Evolutionary conservation across 2,329 filamentous ascomycete genomes (phyloP).

Genomic region (Fusarium sulawesiense): DNA sequence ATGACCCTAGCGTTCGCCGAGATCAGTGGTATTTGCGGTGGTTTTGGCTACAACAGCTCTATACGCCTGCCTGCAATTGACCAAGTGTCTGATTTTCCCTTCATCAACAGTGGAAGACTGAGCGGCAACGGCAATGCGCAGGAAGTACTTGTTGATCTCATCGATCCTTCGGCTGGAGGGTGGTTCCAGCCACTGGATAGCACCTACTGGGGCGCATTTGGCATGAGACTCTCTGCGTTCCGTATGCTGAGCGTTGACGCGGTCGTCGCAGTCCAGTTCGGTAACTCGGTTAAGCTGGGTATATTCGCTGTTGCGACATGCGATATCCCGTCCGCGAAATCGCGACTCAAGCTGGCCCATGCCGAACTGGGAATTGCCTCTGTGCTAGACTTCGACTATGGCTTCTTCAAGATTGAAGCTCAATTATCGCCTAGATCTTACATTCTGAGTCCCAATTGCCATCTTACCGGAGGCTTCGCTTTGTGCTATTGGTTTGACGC

Average conservation of each 20-base stretch:
- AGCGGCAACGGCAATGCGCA: background rate
- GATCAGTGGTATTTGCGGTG: slow-evolving; percentile 51
- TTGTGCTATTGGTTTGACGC: slow-evolving; percentile 54
- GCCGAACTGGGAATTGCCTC: slow-evolving; percentile 54
- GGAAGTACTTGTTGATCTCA: background rate
- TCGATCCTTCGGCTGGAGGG: background rate
- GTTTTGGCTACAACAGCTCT: slow-evolving; percentile 56
- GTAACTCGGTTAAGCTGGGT: slow-evolving; percentile 47
- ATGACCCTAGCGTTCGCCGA: slow-evolving; percentile 53
- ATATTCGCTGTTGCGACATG: slow-evolving; percentile 50
- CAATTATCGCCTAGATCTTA: slow-evolving; percentile 55
- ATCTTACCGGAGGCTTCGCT: slow-evolving; percentile 57
- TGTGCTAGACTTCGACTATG: slow-evolving; percentile 51
- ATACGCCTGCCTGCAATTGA: slow-evolving; percentile 48
- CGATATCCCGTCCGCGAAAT: slow-evolving; percentile 44
- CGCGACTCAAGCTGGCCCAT: slow-evolving; percentile 47
- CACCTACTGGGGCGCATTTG: slow-evolving; percentile 53
- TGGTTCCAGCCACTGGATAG: slow-evolving; percentile 50
- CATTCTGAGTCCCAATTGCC: slow-evolving; percentile 54
- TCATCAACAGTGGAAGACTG: slow-evolving; percentile 11
- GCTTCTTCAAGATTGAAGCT: slow-evolving; percentile 52
- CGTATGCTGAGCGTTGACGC: slow-evolving; percentile 52
- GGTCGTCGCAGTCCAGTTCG: slow-evolving; percentile 51
- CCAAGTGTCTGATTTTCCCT: slow-evolving; percentile 34
- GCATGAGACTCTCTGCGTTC: slow-evolving; percentile 54